Conservation (phyloP, 345 rosid species). For the Turritis glabra region DNA sequence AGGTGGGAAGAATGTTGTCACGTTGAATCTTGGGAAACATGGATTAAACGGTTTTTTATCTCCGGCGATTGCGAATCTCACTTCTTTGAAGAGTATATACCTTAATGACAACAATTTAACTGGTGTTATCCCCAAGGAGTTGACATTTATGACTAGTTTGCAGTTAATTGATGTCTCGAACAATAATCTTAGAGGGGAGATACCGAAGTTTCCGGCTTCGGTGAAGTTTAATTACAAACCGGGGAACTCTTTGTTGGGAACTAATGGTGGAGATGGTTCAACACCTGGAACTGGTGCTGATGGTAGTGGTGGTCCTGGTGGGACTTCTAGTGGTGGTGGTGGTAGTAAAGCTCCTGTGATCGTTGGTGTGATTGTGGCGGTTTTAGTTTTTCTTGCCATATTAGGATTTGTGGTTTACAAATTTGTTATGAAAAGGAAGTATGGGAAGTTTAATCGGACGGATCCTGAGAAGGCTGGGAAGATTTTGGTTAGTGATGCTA, state of each 20-base stretch:
- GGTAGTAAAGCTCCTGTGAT: slow-evolving; percentile 49
- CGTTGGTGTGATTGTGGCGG: slow-evolving; percentile 48
- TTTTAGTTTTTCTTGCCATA: slow-evolving; percentile 48
- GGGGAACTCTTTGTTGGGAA: slow-evolving; percentile 57
- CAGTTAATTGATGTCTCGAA: slow-evolving; percentile 62
- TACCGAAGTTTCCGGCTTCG: slow-evolving; percentile 43
- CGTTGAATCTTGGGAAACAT: slow-evolving; percentile 53
- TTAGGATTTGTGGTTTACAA: slow-evolving; percentile 54
- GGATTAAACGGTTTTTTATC: slow-evolving; percentile 61
- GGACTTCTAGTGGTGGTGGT: slow-evolving; percentile 29
- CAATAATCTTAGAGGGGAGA: slow-evolving; percentile 62
- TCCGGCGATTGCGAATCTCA: slow-evolving; percentile 56
- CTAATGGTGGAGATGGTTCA: slow-evolving; percentile 35
- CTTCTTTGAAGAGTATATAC: slow-evolving; percentile 48
- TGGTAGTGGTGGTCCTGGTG: slow-evolving; percentile 24
- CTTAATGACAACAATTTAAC: slow-evolving; percentile 63
- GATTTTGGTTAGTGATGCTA: slow-evolving; percentile 43
- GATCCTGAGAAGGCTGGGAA: slow-evolving; percentile 50
- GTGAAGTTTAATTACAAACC: slow-evolving; percentile 49
- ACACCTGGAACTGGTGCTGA: slow-evolving; percentile 20
- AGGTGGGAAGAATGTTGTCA: slow-evolving; percentile 36
- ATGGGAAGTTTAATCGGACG: slow-evolving; percentile 44
- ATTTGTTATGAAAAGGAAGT: slow-evolving; percentile 43
- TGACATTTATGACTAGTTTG: slow-evolving; percentile 53
- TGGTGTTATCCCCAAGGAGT: slow-evolving; percentile 58